These are phyloP conservation scores for Thelonectria olida DNA, from an alignment of 2,329 filamentous ascomycete genomes.

Conservation along the genomic window DNA sequence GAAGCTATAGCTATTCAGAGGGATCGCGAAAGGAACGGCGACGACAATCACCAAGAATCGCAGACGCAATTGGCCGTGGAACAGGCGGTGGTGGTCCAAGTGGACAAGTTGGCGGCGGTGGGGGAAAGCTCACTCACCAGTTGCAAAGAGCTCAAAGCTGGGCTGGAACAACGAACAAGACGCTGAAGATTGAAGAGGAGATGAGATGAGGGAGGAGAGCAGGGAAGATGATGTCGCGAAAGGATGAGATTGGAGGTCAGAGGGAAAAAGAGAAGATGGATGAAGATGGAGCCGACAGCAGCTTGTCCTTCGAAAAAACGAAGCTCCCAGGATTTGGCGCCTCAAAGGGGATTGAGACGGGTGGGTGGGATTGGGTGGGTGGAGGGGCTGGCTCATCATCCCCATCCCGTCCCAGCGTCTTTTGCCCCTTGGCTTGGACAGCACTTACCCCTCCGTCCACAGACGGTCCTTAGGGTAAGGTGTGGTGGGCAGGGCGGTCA, in stretches of 20 bases:
- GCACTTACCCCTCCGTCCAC: conserved; percentile 2
- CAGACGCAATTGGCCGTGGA: conserved; percentile 18
- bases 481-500: conserved; percentile 10
- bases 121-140: conserved; percentile 37
- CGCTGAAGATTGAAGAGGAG: conserved; percentile 29
- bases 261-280: conserved; percentile 19
- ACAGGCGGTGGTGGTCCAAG: conserved; percentile 22
- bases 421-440: conserved; percentile 12
- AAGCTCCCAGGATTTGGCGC: conserved; percentile 39
- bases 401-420: conserved; percentile 8
- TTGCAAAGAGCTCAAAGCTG: conserved; percentile 34
- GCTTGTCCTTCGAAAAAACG: conserved; percentile 42
- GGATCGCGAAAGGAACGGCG: conserved; percentile 14
- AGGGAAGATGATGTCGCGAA: conserved; percentile 33
- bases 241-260: conserved; percentile 33
- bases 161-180: conserved; percentile 36
- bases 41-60: conserved; percentile 18
- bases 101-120: conserved; percentile 29
- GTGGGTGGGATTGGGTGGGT: conserved; percentile 37
- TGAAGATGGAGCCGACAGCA: conserved; percentile 34
- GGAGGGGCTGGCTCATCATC: conserved; percentile 19
- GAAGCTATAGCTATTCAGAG: conserved; percentile 23
- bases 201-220: conserved; percentile 24
- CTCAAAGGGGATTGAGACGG: conserved; percentile 39
- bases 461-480: background rate